Evolutionary conservation across 1,284 basidiomycete genomes (phyloP).

Genomic region (Chalciporus sp.): DNA sequence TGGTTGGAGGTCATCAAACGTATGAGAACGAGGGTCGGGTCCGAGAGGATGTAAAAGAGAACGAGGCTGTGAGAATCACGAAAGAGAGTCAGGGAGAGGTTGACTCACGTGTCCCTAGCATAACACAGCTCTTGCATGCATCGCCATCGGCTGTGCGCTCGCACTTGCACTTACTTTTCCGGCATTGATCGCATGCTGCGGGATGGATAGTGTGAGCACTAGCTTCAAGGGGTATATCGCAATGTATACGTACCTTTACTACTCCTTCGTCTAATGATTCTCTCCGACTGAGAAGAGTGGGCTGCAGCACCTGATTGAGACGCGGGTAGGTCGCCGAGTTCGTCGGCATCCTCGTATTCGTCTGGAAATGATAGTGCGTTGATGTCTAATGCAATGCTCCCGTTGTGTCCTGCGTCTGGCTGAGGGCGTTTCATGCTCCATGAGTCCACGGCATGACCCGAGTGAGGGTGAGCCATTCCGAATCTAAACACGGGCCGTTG

Average conservation of each 20-base stretch:
- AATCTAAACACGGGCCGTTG: conserved; percentile 25
- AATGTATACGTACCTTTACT: conserved; percentile 59
- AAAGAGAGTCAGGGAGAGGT: conserved; percentile 7
- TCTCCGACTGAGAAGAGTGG: conserved; percentile 41
- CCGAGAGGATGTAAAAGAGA: conserved; percentile 6
- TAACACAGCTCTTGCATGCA: conserved; percentile 65
- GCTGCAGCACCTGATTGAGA: conserved; percentile 18
- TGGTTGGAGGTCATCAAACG: background rate
- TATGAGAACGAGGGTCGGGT: conserved; percentile 2
- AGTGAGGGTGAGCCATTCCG: conserved; percentile 24
- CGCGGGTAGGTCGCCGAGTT: conserved; percentile 43
- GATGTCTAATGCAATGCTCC: conserved; percentile 24
- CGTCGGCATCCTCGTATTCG: conserved; percentile 53
- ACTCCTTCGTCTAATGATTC: conserved; percentile 59
- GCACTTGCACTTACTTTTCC: conserved; percentile 45
- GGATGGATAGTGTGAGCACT: conserved; percentile 12
- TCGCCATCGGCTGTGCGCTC: conserved; percentile 24
- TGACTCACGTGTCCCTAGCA: conserved; percentile 67
- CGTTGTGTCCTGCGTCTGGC: conserved; percentile 3
- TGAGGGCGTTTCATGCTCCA: conserved; percentile 27
- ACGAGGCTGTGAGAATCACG: conserved; percentile 16
- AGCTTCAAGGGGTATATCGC: background rate
- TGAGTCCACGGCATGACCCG: conserved; percentile 14
- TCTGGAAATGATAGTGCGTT: conserved; percentile 47
- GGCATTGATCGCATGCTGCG: conserved; percentile 77